Evolutionary conservation across 1,284 basidiomycete species (phyloP).

Genomic region (Rhodotorula glutinis): DNA sequence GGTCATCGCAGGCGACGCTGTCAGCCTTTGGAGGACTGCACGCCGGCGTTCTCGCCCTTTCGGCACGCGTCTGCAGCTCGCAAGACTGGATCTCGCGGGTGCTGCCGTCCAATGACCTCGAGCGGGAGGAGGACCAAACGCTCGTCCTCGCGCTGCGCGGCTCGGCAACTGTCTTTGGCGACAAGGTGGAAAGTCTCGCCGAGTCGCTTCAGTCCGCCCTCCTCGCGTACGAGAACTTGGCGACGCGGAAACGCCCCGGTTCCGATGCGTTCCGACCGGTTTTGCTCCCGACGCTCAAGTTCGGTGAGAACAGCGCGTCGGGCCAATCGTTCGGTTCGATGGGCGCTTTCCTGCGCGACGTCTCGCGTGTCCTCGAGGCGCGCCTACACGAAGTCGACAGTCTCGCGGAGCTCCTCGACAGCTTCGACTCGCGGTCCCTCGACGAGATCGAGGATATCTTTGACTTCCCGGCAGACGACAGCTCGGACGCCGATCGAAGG

Average conservation of each 20-base stretch:
- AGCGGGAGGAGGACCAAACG: slow-evolving; percentile 59
- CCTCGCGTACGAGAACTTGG: slow-evolving; percentile 37
- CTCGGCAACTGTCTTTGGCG: slow-evolving; percentile 32
- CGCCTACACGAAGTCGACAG: slow-evolving; percentile 66
- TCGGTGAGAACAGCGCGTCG: slow-evolving; percentile 26
- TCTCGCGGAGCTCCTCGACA: slow-evolving; percentile 65
- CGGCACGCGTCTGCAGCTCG: slow-evolving; percentile 68
- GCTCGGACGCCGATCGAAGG: slow-evolving; percentile 17
- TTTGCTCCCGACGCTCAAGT: slow-evolving; percentile 34
- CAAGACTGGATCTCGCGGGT: slow-evolving; percentile 62
- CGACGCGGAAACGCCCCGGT: slow-evolving; percentile 34
- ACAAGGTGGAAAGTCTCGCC: slow-evolving; percentile 32
- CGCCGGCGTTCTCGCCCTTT: slow-evolving; percentile 69
- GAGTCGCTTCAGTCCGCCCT: slow-evolving; percentile 39
- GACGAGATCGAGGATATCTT: slow-evolving; percentile 49
- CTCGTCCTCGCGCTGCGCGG: slow-evolving; percentile 52
- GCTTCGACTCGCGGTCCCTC: slow-evolving; percentile 56
- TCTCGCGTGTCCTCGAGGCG: slow-evolving; percentile 60
- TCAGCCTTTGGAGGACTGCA: slow-evolving; percentile 81
- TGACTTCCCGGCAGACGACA: slow-evolving; percentile 27
- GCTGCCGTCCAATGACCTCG: slow-evolving; percentile 66
- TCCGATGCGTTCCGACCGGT: slow-evolving; percentile 44
- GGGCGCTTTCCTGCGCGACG: slow-evolving; percentile 63
- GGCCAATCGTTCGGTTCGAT: slow-evolving; percentile 74
- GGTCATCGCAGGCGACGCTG: slow-evolving; percentile 53